Conservation (phyloP, 208 protist species). For the Vickermania ingenoplastis region DNA sequence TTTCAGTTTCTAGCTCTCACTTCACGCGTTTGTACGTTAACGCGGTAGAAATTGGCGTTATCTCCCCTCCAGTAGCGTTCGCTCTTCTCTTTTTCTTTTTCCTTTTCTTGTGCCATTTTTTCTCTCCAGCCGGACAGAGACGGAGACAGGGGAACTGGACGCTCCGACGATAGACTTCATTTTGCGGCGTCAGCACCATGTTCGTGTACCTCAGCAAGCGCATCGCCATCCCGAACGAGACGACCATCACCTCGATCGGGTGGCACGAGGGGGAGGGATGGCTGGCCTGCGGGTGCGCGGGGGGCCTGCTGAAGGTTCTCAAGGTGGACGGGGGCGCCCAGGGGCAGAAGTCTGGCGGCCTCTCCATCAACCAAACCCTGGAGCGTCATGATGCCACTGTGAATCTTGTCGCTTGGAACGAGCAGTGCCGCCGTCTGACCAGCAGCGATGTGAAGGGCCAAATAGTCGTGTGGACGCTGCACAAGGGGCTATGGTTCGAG, state of each 20-base stretch:
- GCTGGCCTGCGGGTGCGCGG: slow-evolving; percentile 93
- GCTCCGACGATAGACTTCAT: too few species aligned
- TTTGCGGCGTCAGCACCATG: too few species aligned
- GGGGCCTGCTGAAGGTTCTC: slow-evolving; percentile 94
- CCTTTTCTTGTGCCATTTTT: background rate
- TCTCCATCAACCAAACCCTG: slow-evolving; percentile 94
- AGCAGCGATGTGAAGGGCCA: slow-evolving; percentile 89
- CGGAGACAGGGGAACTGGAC: too few species aligned
- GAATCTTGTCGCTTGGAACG: slow-evolving; percentile 91
- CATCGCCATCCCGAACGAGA: slow-evolving; percentile 93
- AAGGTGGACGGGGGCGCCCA: slow-evolving; percentile 83
- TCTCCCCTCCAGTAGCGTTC: too few species aligned
- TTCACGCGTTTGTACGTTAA: too few species aligned
- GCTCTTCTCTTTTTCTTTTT: too few species aligned
- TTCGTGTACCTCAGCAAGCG: slow-evolving; percentile 94
- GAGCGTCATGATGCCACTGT: slow-evolving; percentile 86
- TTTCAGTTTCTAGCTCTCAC: too few species aligned
- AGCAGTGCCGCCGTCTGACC: slow-evolving; percentile 93
- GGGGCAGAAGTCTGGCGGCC: slow-evolving; percentile 64
- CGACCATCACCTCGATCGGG: slow-evolving; percentile 68
- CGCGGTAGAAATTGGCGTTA: too few species aligned
- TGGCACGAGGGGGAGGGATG: slow-evolving; percentile 96
- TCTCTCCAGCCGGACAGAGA: background rate
- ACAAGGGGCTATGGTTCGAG: slow-evolving; percentile 96
- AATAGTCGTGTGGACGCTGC: slow-evolving; percentile 96